A percentile compares a stretch with the other conserved stretches of the same genome.
Conservation (phyloP, 805 yeast genomes). For the Isabelozyma gotoi region DNA sequence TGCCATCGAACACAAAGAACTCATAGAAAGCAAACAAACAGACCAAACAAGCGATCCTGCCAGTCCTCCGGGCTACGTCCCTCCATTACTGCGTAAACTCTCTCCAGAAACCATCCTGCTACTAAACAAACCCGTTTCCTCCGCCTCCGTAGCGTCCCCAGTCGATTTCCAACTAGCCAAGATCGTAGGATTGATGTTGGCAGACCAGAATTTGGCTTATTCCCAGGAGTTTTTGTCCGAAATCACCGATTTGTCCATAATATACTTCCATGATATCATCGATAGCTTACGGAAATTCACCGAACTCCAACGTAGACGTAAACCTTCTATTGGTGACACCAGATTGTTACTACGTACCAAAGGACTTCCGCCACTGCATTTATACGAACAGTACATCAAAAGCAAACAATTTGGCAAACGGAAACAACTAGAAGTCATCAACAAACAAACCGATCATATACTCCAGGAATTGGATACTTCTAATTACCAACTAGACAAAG, state of each 20-base stretch:
- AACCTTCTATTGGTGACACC: slow-evolving; percentile 55
- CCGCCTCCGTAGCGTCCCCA: slow-evolving; percentile 9
- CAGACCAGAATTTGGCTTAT: slow-evolving; percentile 17
- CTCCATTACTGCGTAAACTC: not conserved
- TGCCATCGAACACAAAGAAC: too few species aligned
- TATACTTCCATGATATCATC: slow-evolving; percentile 36
- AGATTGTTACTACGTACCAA: slow-evolving; percentile 44
- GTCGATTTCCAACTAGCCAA: slow-evolving; percentile 29
- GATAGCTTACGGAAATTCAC: slow-evolving; percentile 48
- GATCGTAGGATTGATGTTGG: slow-evolving; percentile 23
- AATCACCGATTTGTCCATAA: slow-evolving; percentile 24
- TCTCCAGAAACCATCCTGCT: not conserved
- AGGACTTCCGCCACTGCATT: slow-evolving; percentile 35
- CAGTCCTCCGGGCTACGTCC: too few species aligned
- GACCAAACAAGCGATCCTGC: too few species aligned
- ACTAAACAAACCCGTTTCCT: not conserved
- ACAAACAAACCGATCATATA: slow-evolving; percentile 11
- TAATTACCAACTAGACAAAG: slow-evolving; percentile 22
- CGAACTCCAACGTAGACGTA: slow-evolving; percentile 58
- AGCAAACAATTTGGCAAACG: slow-evolving; percentile 15
- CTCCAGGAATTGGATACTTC: slow-evolving; percentile 7
- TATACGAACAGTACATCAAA: slow-evolving; percentile 35
- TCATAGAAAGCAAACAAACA: too few species aligned
- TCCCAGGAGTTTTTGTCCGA: slow-evolving; percentile 29
- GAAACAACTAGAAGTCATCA: slow-evolving; percentile 7